Percentiles rank a stretch among this genome's conserved stretches.
Conservation (phyloP, 2,329 filamentous ascomycete species). For the Corniculantispora saksenae region DNA sequence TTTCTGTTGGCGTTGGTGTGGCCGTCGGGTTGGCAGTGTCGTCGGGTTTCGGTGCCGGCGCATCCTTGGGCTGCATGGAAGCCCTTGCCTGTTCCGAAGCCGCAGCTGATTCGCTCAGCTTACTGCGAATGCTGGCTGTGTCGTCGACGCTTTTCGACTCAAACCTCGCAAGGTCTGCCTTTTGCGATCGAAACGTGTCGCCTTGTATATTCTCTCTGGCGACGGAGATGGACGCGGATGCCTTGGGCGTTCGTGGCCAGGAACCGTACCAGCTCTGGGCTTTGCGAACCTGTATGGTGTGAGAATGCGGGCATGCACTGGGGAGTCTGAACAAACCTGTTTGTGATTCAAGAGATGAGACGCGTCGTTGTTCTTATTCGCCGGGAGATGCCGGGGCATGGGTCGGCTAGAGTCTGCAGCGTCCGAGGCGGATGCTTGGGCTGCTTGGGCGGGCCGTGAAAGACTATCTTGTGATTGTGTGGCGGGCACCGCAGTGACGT, state of each 20-base stretch:
- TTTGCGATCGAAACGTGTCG: constrained; percentile 50
- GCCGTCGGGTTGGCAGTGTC: neutral
- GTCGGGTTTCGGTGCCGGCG: neutral
- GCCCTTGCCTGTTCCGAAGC: constrained; percentile 21
- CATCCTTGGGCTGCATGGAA: constrained; percentile 10
- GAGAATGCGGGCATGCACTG: constrained; percentile 15
- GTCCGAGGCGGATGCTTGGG: constrained; percentile 22
- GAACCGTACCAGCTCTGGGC: constrained; percentile 64
- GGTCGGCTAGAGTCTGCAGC: constrained; percentile 10
- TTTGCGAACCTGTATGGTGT: constrained; percentile 47
- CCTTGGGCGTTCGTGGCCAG: constrained; percentile 58
- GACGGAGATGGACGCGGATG: constrained; percentile 59
- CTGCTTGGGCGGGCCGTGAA: constrained; percentile 7
- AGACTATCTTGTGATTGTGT: constrained; percentile 21
- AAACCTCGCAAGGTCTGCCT: constrained; percentile 52
- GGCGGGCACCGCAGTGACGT: constrained; percentile 24
- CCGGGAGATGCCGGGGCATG: constrained; percentile 13
- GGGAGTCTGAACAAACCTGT: constrained; percentile 16
- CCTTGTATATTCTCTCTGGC: constrained; percentile 63
- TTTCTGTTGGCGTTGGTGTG: neutral
- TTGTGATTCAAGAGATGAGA: constrained; percentile 18
- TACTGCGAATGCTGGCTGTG: constrained; percentile 32
- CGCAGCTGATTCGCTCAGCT: constrained; percentile 10
- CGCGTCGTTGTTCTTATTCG: neutral
- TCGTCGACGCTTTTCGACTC: constrained; percentile 44